Conservation (phyloP, 345 rosid genomes). For the Eucalyptus guilfoylei region DNA sequence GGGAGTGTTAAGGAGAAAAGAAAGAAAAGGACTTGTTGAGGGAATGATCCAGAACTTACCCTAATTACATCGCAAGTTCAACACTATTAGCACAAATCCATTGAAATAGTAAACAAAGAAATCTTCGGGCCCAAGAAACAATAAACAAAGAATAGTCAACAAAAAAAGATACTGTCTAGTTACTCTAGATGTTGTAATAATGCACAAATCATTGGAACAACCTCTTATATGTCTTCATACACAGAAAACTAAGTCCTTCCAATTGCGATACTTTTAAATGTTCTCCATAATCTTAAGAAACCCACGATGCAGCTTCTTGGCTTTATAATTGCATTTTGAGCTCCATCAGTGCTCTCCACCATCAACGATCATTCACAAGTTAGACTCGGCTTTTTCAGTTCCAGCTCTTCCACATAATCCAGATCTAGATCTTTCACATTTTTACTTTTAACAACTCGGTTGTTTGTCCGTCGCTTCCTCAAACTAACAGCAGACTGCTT, state of each 20-base stretch:
- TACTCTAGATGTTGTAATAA: not conserved
- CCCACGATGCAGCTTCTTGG: not conserved
- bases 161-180: not conserved
- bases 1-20: not conserved
- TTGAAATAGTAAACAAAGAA: not conserved
- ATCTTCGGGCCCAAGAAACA: not conserved
- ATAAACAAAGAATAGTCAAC: not conserved
- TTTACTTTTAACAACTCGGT: not conserved
- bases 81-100: not conserved
- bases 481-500: conserved; percentile 35
- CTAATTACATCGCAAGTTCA: not conserved
- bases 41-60: not conserved
- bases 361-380: not conserved
- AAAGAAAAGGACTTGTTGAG: not conserved
- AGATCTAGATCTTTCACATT: conserved; percentile 24
- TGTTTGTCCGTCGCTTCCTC: conserved; percentile 27
- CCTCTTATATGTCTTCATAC: not conserved
- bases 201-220: not conserved
- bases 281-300: not conserved
- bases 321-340: not conserved
- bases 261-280: not conserved
- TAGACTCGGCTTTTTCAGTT: not conserved
- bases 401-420: conserved; percentile 17
- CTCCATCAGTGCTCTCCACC: not conserved
- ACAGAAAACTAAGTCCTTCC: not conserved